Percentiles rank a stretch among this genome's conserved stretches.
Evolutionary conservation across 192 early-diverging fungal species (phyloP).

Genomic region (Coemansia sp.): DNA sequence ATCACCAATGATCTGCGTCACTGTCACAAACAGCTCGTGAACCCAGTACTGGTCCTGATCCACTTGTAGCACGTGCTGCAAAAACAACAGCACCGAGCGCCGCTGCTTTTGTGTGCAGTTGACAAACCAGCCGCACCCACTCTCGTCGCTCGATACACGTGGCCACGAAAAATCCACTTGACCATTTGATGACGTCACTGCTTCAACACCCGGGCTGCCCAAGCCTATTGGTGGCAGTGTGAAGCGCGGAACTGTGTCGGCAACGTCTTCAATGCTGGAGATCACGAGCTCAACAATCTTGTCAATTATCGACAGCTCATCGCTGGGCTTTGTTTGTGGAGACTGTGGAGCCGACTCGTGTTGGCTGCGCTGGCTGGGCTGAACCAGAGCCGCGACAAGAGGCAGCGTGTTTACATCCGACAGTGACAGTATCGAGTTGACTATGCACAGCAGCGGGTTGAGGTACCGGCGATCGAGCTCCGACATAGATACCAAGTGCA

Average conservation of each 20-base stretch:
- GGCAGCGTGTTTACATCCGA: neutral
- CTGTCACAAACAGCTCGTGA: slow-evolving; percentile 1
- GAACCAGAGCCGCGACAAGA: neutral
- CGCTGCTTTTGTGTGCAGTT: slow-evolving; percentile 13
- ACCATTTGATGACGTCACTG: neutral
- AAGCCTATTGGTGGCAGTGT: neutral
- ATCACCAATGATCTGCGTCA: neutral
- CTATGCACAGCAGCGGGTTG: slow-evolving; percentile 21
- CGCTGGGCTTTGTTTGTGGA: no score
- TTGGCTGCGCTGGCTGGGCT: neutral
- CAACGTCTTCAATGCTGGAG: slow-evolving; percentile 40
- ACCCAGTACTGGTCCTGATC: slow-evolving; percentile 6
- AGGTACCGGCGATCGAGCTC: slow-evolving; percentile 32
- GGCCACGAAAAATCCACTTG: slow-evolving; percentile 14
- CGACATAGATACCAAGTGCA: slow-evolving; percentile 24
- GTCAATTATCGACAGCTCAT: slow-evolving; percentile 15
- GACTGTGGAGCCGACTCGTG: neutral
- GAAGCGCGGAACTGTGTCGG: slow-evolving; percentile 27
- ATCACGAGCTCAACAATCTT: slow-evolving; percentile 28
- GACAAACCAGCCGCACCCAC: slow-evolving; percentile 42
- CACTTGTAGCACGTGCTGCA: slow-evolving; percentile 12
- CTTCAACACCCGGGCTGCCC: neutral
- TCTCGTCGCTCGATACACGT: slow-evolving; percentile 36
- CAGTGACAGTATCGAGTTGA: slow-evolving; percentile 2
- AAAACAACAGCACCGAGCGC: slow-evolving; percentile 11